Base-by-base conservation (phyloP, 345 rosid species). In the Laguncularia racemosa region DNA sequence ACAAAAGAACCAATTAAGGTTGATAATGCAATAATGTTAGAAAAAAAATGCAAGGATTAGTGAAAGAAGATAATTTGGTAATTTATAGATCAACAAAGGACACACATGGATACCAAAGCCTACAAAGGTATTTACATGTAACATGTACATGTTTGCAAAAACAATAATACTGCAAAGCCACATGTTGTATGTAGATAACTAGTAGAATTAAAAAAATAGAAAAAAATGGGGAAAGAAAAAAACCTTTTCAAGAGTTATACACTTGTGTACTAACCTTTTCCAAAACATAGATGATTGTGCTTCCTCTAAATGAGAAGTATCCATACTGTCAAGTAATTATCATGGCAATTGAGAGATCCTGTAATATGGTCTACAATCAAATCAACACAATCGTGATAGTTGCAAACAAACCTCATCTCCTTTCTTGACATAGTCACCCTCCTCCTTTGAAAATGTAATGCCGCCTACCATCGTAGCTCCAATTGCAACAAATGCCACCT, bases 391-490 rank as follows among this genome's bases (percentile, higher is more conserved):
- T 53, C 28, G 47, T 52, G 16, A 54, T 20, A 18, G 1, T 13
- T 17, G 20, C 67, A 6, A 3, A 50, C 55, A 13, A 46, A 88
- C 98, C 87, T 86, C 89, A 12, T 91, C 96, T n/a, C 98, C 96
- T 67, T 91, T 86, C 66, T 77, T 84, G 33, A 77, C 81, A 63
- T 38, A 21, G 47, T 84, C 96, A 20, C 93, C 89, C 65, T 78
- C 70, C 65, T 79, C 60, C 66, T 73, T 88, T 44, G 65, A 43
- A 56, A 91, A 84, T 57, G 71, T 82, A 52, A 88, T 86, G 70
- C 96, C 83, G 59, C 98, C 96, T 51, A 92, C 98, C 98, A 92
- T 86, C 40, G 98, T 86, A 64, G 98, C 98, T 49, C 98, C 91
- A 20, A 92, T 88, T 16, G 98, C 96, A 68, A 88, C 81, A 72